These are phyloP conservation scores for Citrullus amarus DNA, from an alignment of 306 rosid genomes.

Conservation along the genomic window DNA sequence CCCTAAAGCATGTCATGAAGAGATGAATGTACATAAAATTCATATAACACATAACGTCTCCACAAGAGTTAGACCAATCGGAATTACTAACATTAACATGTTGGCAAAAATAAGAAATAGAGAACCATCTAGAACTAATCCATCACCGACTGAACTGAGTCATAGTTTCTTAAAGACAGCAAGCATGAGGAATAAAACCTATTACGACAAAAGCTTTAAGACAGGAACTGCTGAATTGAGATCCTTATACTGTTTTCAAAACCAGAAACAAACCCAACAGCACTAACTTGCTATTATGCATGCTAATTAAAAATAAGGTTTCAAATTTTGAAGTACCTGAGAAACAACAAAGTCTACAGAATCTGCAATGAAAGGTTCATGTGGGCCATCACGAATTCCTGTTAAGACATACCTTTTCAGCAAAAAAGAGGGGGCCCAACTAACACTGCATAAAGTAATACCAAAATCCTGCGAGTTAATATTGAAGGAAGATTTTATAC, in stretches of 20 bases:
- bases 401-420: slow-evolving; percentile 90
- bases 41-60: neutral
- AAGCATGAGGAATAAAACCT: neutral
- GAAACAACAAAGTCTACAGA: slow-evolving; percentile 98
- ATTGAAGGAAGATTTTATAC: neutral
- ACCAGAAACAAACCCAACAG: neutral
- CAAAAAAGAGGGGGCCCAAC: slow-evolving; percentile 98
- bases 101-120: neutral
- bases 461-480: slow-evolving; percentile 24
- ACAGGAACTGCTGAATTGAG: neutral
- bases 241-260: neutral
- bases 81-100: neutral
- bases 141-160: neutral
- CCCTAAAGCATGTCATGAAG: neutral
- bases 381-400: slow-evolving; percentile 97
- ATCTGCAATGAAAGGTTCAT: slow-evolving; percentile 98
- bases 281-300: neutral
- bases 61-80: neutral
- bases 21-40: neutral
- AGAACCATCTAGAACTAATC: neutral
- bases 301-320: neutral
- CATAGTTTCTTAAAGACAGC: neutral
- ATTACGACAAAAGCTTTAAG: neutral
- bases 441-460: slow-evolving; percentile 53
- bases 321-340: slow-evolving; percentile 51